Base-by-base conservation (phyloP, 2,329 filamentous ascomycete genomes). In the Sarocladium brachiariae region DNA sequence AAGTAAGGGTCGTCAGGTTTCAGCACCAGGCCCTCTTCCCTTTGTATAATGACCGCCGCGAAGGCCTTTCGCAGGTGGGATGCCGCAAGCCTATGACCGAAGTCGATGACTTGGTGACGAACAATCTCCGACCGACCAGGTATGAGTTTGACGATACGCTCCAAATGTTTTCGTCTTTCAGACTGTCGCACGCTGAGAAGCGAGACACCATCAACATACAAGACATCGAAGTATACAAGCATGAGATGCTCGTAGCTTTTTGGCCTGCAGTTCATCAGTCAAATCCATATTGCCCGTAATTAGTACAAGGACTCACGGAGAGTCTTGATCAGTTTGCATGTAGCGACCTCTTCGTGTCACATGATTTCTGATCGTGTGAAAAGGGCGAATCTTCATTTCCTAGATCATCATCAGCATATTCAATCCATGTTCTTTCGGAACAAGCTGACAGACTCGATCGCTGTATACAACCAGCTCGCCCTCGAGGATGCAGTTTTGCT, bases 1-100 rank as follows among this genome's bases (percentile, higher is more conserved):
- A 95, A 87, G 61, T 95, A 96, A 0, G 89, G 82, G 21, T 86
- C 81, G 53, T 89, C 83, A 1, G 86, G 81, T 65, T 95, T 96
- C 47, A 96, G 64, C 0, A 96, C 83, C 14, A 93, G 73, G 0
- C 91, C 91, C 69, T 96, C 91, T 61, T 81, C 83, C 25, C 81
- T 75, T 27, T 76, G 68, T 13, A 77, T 69, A 51, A 93, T 86
- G 24, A 80, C 82, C 45, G 73, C 73, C 1, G 84, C 81, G 62
- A 96, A 92, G 2, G 76, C 75, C 4, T 78, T 70, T 30, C 81
- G 74, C 4, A 95, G 69, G 47, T 71, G 69, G 0, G 73, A 72
- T 10, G 73, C 72, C 1, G 79, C 81, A 10, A 72, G 65, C 2
- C 60, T 61, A 4, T 69, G 70, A 6, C 71, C 69, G 61, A 92